Percentiles rank a stretch among this genome's conserved stretches.
phyloP scores from a whole-genome alignment of 495 filamentous ascomycete species.

The Aspergillus ostianus region DNA sequence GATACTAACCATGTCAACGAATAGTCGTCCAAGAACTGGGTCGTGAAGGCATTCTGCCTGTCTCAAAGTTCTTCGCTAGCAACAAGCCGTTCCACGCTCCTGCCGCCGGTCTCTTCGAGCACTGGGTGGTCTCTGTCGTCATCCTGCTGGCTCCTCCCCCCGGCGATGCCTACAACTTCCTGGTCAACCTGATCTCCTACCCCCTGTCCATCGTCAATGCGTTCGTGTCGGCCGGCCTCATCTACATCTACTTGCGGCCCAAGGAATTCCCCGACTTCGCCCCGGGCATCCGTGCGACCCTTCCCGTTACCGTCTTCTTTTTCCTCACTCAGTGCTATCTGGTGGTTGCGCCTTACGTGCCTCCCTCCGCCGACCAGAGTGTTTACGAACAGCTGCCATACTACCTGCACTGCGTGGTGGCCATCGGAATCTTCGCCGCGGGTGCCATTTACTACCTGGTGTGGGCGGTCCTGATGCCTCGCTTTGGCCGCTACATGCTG shows the following conservation, averaged over 20 bases:
- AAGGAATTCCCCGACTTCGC: slow-evolving; percentile 37
- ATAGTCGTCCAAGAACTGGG: slow-evolving; percentile 61
- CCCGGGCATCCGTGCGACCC: slow-evolving; percentile 33
- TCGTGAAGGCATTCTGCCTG: slow-evolving; percentile 63
- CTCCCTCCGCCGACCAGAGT: slow-evolving; percentile 55
- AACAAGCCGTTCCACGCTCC: slow-evolving; percentile 64
- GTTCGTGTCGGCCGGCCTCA: slow-evolving; percentile 55
- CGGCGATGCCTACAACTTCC: slow-evolving; percentile 64
- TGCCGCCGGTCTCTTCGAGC: slow-evolving; percentile 59
- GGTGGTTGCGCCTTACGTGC: slow-evolving; percentile 63
- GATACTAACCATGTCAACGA: slow-evolving; percentile 6
- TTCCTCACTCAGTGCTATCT: slow-evolving; percentile 58
- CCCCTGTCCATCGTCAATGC: slow-evolving; percentile 60
- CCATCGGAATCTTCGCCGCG: slow-evolving; percentile 53
- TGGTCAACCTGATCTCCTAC: slow-evolving; percentile 61
- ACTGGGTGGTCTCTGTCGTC: slow-evolving; percentile 58
- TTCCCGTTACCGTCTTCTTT: slow-evolving; percentile 53
- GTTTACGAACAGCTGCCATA: slow-evolving; percentile 65
- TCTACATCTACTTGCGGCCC: slow-evolving; percentile 55
- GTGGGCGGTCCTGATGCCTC: slow-evolving; percentile 56
- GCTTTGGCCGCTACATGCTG: slow-evolving; percentile 53
- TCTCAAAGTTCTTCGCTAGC: slow-evolving; percentile 60
- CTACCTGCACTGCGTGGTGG: slow-evolving; percentile 59
- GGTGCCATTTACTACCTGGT: slow-evolving; percentile 57
- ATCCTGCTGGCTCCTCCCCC: slow-evolving; percentile 63